A percentile compares a stretch with the other conserved stretches of the same genome.
These are phyloP conservation scores for Aspergillus carlsbadensis DNA, from an alignment of 495 filamentous ascomycete species.

Conservation along the genomic window DNA sequence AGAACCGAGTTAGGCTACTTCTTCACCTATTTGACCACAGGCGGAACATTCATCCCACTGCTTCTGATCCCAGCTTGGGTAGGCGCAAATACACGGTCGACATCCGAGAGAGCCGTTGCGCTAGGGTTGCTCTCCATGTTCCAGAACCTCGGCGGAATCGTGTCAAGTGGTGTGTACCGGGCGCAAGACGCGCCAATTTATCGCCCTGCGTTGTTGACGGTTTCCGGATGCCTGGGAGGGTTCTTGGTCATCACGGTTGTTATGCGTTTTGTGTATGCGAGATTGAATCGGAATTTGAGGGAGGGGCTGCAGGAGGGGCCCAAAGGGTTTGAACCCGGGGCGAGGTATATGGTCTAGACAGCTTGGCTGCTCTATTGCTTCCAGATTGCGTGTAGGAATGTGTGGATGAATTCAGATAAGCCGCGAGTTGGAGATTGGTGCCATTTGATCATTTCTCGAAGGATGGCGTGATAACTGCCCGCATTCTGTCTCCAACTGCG, in stretches of 20 bases:
- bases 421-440: neutral
- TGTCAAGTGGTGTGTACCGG: neutral
- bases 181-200: neutral
- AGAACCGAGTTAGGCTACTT: neutral
- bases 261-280: neutral
- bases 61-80: neutral
- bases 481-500: neutral
- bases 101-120: neutral
- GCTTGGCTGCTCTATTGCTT: neutral
- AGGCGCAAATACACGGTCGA: neutral
- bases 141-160: neutral
- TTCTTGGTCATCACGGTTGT: neutral
- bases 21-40: neutral
- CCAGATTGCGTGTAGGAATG: too few relatives aligned
- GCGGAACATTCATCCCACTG: neutral
- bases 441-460: neutral
- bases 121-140: neutral
- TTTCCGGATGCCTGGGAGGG: neutral
- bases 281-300: neutral
- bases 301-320: neutral
- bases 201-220: neutral
- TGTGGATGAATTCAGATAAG: neutral
- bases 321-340: neutral
- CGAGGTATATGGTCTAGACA: neutral
- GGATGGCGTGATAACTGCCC: neutral